Evolutionary conservation across 768 basidiomycete genomes (phyloP), one percentile per base, ranked within the genome.

Genomic region (Phaffia tasmanica): DNA sequence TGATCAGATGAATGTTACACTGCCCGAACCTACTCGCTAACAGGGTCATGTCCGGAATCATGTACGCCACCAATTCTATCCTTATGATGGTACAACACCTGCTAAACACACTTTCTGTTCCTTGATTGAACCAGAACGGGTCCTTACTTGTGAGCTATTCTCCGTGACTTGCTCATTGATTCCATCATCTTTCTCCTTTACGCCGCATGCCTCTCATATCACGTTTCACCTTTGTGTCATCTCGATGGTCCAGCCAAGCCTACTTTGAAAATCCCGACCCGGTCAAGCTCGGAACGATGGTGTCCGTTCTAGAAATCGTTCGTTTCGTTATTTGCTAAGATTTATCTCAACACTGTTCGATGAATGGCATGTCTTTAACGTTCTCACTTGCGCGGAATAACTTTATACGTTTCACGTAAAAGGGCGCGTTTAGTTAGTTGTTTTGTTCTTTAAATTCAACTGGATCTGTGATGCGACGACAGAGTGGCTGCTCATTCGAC

Each of bases 21-120:
- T 6, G 50, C 25, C 23, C 11, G 19, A 8, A 25, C 11, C 7
- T 18, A 50, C 48, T 18, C 35, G 16, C 21, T 2, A 2, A 7
- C 47, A 60, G 65, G 14, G 65, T 67, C 46, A 67, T 67, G 65
- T 46, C 32, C 8, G 65, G 65, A 4, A 56, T 67, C 53, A 67
- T 67, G 59, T 61, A 49, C 27, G 59, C 47, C 46, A 21, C 25
- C 27, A 14, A 2, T 21, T 32, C 27, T 27, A 3, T 18, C 3
- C 21, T 7, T 3, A 60, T 35, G 11, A 19, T 15, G 3, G 47
- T 14, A 19, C 0, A 21, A 27, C 3, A 61, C n/a, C 19, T n/a
- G 23, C 48, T 62, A 16, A 50, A n/a, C 60, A 18, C 27, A 30
- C n/a, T 42, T n/a, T 27, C n/a, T 35, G 27, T 29, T 3, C 18